Base-by-base conservation (phyloP, 2,329 filamentous ascomycete species). In the Pestalotiopsis sp. region DNA sequence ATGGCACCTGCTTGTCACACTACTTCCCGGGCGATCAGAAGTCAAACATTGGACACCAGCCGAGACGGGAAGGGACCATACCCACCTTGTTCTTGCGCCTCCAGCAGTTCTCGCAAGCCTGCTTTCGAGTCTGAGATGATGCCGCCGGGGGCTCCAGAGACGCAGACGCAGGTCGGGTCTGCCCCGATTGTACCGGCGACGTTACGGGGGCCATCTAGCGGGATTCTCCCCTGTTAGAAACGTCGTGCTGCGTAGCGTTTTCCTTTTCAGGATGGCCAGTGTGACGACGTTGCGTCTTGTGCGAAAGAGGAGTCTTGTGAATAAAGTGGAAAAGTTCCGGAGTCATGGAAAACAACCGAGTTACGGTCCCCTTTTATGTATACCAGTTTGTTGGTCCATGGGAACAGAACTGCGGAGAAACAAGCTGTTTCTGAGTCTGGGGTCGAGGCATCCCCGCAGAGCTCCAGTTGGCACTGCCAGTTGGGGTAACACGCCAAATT, bases 41-140 rank as follows among this genome's bases (percentile, higher is more conserved):
- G 49, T 23, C 17, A 4, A 68, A 38, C 62, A 38, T 23, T 12
- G 20, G 20, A 36, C 57, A 60, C 41, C 4, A 9, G 57, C 60
- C 12, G 2, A 49, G 13, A 17, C 41, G 13, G 41, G 14, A 17
- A 14, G 4, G n/a, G 13, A 17, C 13, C 41, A 3, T 49, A 17
- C 41, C 12, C 60, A 74, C 76, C 73, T 78, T 78, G 63, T 78
- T 75, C 65, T 78, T 78, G 31, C 76, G 74, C 62, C 75, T 76
- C 74, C 76, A 78, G 65, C 77, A 78, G 58, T 76, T 71, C 62
- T 78, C 75, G 63, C 76, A 78, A 7, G 77, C 77, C 64, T 78
- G 76, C 9, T 60, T 59, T 4, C 66, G 59, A 11, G 56, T 25
- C 27, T 31, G 56, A 11, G 27, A 17, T 7, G 56, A 31, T 25